Percentiles rank a stretch among this genome's conserved stretches.
Conservation (phyloP, 306 rosid genomes). For the Fragaria ananassa region DNA sequence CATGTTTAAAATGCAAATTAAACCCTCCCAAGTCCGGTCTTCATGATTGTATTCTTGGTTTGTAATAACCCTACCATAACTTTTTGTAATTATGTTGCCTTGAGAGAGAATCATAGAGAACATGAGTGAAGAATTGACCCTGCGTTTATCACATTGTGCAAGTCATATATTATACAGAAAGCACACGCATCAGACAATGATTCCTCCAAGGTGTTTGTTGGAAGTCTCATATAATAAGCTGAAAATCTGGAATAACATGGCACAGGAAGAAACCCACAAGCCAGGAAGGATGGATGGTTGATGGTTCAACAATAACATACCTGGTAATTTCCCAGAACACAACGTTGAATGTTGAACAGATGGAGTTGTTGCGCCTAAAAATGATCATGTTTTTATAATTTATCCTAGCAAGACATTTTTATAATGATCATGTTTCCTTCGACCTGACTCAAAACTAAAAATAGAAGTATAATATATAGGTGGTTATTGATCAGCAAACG, state of each 20-base stretch:
- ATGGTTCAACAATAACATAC: neutral
- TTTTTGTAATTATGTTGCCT: too few species aligned
- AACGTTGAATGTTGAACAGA: neutral
- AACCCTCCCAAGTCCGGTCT: too few species aligned
- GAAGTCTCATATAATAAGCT: neutral
- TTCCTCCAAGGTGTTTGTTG: neutral
- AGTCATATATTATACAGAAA: neutral
- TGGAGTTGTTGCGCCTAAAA: neutral
- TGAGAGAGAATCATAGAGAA: too few species aligned
- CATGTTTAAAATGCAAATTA: too few species aligned
- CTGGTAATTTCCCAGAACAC: neutral
- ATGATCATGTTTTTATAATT: neutral
- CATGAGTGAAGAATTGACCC: neutral
- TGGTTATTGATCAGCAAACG: neutral
- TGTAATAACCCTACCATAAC: too few species aligned
- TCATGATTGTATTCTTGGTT: too few species aligned
- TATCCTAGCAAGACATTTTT: neutral
- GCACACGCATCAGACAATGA: neutral
- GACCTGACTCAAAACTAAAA: neutral
- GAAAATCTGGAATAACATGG: neutral
- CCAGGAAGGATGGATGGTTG: neutral
- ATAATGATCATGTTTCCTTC: neutral
- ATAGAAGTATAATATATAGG: neutral
- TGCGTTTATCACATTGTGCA: neutral
- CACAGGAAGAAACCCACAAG: neutral